Conservation (phyloP, 257 asterid species). For the Handroanthus guayacan region DNA sequence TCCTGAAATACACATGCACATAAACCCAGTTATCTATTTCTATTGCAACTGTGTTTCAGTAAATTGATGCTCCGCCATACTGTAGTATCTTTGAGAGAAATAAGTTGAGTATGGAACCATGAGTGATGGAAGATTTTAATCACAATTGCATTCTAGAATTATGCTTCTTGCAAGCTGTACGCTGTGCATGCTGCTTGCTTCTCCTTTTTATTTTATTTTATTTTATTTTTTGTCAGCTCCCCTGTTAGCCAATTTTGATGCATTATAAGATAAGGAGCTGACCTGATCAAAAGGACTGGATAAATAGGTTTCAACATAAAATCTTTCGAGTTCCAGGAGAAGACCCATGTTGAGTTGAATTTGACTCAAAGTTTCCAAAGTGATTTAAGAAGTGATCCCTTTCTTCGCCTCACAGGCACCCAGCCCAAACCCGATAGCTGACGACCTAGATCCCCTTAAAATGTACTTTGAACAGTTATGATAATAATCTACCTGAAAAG, state of each 20-base stretch:
- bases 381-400: background rate
- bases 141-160: background rate
- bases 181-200: background rate
- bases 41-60: constrained; percentile 1
- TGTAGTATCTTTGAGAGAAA: constrained; percentile 2
- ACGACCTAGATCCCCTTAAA: background rate
- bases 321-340: constrained; percentile 3
- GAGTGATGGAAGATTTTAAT: background rate
- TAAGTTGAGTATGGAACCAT: background rate
- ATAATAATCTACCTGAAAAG: constrained; percentile 7
- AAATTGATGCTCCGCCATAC: constrained; percentile 9
- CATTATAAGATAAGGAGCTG: constrained; percentile 13
- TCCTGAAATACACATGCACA: constrained; percentile 21
- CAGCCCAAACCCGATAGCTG: background rate
- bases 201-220: too few relatives aligned
- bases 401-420: background rate
- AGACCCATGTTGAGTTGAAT: background rate
- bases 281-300: constrained; percentile 7
- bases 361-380: background rate
- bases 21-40: background rate
- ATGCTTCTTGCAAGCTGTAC: background rate
- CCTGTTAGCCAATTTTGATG: constrained; percentile 4
- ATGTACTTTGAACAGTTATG: background rate
- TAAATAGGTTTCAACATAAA: background rate
- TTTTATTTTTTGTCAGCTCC: background rate